Evolutionary conservation across 495 filamentous ascomycete genomes (phyloP).

Genomic region (Penicillium nucicola): DNA sequence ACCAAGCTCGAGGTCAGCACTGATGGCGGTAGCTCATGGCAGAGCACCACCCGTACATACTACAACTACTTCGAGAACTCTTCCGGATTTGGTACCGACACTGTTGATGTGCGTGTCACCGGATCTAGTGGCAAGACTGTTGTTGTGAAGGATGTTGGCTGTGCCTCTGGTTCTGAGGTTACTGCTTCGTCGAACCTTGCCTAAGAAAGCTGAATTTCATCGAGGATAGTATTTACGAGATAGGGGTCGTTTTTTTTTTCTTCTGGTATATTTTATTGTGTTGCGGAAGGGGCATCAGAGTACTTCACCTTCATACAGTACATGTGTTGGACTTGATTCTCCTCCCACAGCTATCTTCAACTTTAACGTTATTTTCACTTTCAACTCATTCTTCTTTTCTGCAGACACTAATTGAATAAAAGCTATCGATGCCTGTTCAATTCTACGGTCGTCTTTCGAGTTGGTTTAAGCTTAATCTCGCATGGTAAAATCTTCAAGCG

Average conservation of each 20-base stretch:
- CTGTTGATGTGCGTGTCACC: constrained; percentile 52
- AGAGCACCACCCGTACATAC: constrained; percentile 40
- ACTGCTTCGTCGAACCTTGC: constrained; percentile 29
- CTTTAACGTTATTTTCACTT: too few relatives aligned
- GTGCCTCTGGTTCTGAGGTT: constrained; percentile 14
- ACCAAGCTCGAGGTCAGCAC: constrained; percentile 53
- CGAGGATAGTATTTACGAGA: too few relatives aligned
- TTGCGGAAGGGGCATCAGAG: neutral
- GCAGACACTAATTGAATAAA: too few relatives aligned
- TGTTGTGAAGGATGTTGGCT: constrained; percentile 26
- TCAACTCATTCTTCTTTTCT: too few relatives aligned
- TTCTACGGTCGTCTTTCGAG: too few relatives aligned
- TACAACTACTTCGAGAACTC: constrained; percentile 62
- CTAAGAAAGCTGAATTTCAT: neutral
- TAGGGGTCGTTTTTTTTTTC: neutral
- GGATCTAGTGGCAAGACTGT: constrained; percentile 43
- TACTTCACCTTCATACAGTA: too few relatives aligned
- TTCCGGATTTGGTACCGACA: constrained; percentile 50
- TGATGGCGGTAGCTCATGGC: constrained; percentile 53
- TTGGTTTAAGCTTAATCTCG: too few relatives aligned
- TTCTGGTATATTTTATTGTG: neutral
- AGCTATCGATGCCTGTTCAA: too few relatives aligned
- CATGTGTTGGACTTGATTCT: neutral
- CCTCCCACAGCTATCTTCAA: too few relatives aligned
- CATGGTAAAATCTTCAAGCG: too few relatives aligned